Conservation (phyloP, 2,329 filamentous ascomycete species). For the Fusarium lateritium region DNA sequence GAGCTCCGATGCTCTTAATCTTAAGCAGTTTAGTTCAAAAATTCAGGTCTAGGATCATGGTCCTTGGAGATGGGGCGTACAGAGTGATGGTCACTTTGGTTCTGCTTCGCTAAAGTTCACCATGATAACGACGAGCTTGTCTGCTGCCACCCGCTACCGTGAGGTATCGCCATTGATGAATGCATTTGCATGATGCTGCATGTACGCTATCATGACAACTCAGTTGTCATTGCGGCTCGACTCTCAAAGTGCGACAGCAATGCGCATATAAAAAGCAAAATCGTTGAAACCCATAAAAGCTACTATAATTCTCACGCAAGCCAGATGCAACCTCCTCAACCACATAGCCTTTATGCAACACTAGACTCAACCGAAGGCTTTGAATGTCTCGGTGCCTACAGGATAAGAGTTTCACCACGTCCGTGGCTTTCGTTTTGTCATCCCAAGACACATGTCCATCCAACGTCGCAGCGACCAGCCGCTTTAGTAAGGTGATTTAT, state of each 20-base stretch:
- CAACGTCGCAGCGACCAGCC: constrained; percentile 14
- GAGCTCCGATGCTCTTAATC: constrained; percentile 39
- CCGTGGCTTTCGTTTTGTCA: constrained; percentile 19
- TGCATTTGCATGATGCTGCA: constrained; percentile 5
- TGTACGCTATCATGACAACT: constrained; percentile 22
- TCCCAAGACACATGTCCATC: constrained; percentile 18
- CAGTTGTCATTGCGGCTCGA: constrained; percentile 22
- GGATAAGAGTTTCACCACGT: constrained; percentile 37
- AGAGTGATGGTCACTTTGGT: constrained; percentile 12
- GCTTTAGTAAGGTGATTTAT: constrained; percentile 6
- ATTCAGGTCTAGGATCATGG: constrained; percentile 30
- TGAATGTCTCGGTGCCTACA: constrained; percentile 19
- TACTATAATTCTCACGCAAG: constrained; percentile 4
- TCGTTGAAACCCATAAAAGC: neutral
- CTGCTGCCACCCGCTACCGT: neutral
- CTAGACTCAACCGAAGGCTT: neutral
- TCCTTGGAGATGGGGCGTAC: constrained; percentile 22
- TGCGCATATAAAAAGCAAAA: constrained; percentile 22
- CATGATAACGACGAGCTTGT: constrained; percentile 13
- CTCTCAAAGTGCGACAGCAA: constrained; percentile 20
- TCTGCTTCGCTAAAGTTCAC: constrained; percentile 31
- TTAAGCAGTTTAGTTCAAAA: constrained; percentile 29
- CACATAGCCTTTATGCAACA: neutral
- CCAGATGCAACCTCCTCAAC: constrained; percentile 13
- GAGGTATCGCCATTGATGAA: neutral